These are phyloP conservation scores for Diaporthe sp. DNA, from an alignment of 2,329 filamentous ascomycete genomes.

Conservation along the genomic window DNA sequence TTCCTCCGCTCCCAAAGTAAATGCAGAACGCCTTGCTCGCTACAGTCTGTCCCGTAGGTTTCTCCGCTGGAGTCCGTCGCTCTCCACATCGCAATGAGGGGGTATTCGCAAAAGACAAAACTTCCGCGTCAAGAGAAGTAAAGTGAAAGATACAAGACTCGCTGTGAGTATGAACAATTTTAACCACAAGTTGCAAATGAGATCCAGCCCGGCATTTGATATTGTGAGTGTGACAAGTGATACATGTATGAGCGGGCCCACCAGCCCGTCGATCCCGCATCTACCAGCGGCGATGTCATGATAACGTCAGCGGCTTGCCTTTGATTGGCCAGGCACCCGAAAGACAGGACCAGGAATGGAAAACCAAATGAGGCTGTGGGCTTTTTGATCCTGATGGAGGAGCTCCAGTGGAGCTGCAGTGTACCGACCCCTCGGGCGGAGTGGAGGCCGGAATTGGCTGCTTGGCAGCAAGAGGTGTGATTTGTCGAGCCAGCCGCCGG, in stretches of 20 bases:
- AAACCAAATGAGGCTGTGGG: conserved; percentile 15
- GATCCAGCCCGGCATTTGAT: conserved; percentile 21
- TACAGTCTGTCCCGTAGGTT: neutral
- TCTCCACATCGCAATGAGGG: conserved; percentile 20
- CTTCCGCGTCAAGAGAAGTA: neutral
- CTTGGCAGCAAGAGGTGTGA: neutral
- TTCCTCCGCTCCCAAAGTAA: neutral
- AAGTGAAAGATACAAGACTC: conserved; percentile 18
- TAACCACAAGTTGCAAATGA: conserved; percentile 23
- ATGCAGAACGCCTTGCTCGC: conserved; percentile 30
- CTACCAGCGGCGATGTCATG: conserved; percentile 2
- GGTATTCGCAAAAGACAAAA: conserved; percentile 27
- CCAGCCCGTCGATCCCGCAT: neutral
- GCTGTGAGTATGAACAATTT: neutral
- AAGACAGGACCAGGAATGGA: neutral
- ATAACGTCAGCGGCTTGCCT: conserved; percentile 3
- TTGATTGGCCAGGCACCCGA: neutral
- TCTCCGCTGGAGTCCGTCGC: conserved; percentile 16
- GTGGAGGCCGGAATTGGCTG: conserved; percentile 16
- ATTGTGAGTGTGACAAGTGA: conserved; percentile 1
- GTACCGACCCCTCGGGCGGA: conserved; percentile 6
- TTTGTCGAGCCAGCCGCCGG: conserved; percentile 13
- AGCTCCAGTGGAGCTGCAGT: conserved; percentile 6
- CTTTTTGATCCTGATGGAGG: conserved; percentile 2
- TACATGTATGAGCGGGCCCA: neutral